Base-by-base conservation (phyloP, 73 alveolate genomes). In the Paramecium bursaria region DNA sequence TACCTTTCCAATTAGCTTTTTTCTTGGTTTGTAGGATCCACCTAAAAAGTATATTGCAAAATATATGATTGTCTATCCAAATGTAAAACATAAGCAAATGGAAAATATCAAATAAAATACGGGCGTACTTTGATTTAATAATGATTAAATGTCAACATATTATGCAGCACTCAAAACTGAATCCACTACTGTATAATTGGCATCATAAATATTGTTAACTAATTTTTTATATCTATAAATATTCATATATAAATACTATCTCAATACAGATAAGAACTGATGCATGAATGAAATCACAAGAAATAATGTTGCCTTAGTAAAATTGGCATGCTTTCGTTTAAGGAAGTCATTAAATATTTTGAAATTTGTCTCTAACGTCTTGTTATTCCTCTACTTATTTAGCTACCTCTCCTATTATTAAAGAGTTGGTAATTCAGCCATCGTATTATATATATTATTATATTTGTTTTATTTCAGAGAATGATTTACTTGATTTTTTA, bases 1-100 rank as follows among this genome's bases (percentile, higher is more conserved):
- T 42, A 67, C 82, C 19, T 67, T 67, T 4, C 82, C 82, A 1
- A 67, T 67, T 6, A 67, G 44, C 82, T 67, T 67, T 42, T 67
- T 67, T 67, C 82, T 67, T 13, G 82, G 60, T 42, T 67, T 67
- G 44, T 35, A 67, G 26, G 33, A 21, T 7, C 46, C 42, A 31
- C 82, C 82, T n/a, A 67, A 67, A 15, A 67, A 39, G 15, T 35
- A 67, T 4, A 67, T 67, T 11, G 44, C 22, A 13, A 42, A 39
- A 42, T 67, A 67, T 9, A 67, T 39, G 14, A 67, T 17, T 13
- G 48, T 21, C 5, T 21, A 3, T 15, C 82, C 82, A 7, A 67
- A 31, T 7, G 82, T 67, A 42, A 67, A 42, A 13, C 19, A 21
- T 39, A 67, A 17, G 11, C 60, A 53, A 25, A 67, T 42, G 27